Evolutionary conservation across 1,284 basidiomycete genomes (phyloP), one percentile per base, ranked within the genome.

Genomic region (Irpex sp.): DNA sequence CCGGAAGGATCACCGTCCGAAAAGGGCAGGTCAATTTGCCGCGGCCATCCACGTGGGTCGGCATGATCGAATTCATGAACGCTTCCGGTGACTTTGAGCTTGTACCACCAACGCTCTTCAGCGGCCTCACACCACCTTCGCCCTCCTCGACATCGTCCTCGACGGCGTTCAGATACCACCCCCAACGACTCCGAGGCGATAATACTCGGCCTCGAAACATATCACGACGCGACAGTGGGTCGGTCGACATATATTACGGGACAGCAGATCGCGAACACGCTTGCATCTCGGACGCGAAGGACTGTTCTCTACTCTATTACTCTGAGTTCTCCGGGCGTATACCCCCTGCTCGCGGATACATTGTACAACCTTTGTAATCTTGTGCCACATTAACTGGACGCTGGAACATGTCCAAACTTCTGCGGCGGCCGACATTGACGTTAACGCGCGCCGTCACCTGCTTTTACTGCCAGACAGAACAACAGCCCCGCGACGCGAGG

Each of bases 401-500:
- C 18, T 23, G 18, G 19, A 21, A 51, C 21, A 73, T 72, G 71
- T 66, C 72, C 14, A 65, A 64, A 28, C 70, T 80, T 54, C 73
- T 80, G 52, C 73, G 73, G 39, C 73, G 74, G 33, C 67, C 71
- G 6, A 33, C 28, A 7, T 33, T 33, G 6, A 33, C 28, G 6
- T 33, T 33, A 18, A 68, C 64, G 56, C 49, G 66, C 16, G 61
- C 36, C 9, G 28, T 67, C 36, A 72, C 75, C n/a, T 91, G 89
- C 67, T 90, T 85, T 70, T 91, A 86, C 75, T 91, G 90, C 72
- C 79, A 84, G 58, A 78, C 82, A 0, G 42, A 71, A 2, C 69
- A 81, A n/a, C 69, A 60, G 3, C 81, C 82, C 8, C 68, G 71
- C 48, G 80, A 87, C 69, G 71, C 80, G 7, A 76, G 75, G 37